Base-by-base conservation (phyloP, 352 stramenopile species). In the Globisporangium paddicum region DNA sequence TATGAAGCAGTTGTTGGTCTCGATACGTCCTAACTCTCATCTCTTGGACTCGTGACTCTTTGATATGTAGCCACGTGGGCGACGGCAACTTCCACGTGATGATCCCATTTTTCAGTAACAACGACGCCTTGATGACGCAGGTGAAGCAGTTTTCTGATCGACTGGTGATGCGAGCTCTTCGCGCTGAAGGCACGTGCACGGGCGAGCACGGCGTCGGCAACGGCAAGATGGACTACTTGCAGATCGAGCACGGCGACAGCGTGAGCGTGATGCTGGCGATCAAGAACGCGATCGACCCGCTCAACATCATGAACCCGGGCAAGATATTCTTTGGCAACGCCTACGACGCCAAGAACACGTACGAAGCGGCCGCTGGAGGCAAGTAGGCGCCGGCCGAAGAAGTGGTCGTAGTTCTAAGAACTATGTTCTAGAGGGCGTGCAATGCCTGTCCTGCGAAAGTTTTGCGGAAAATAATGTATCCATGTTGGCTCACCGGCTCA, bases 11-110 rank as follows among this genome's bases (percentile, higher is more conserved):
- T n/a, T n/a, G n/a, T n/a, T n/a, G n/a, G n/a, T n/a, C n/a, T n/a
- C n/a, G n/a, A n/a, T n/a, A 34, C 37, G 13, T 3, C 2, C 13
- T 18, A 45, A 9, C 11, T 48, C 47, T 69, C 25, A 69, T 32
- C 41, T 62, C 7, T 9, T 56, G 7, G n/a, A n/a, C 6, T 48
- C 19, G 35, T 11, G 26, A 19, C 47, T n/a, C 50, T 8, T 37
- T 16, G n/a, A 14, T 46, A 10, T 62, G 14, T 38, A 84, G 71
- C 62, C 87, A 96, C 62, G 82, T 96, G 3, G 87, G 97, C 21
- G 97, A 99, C 66, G 97, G 96, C 42, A 99, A 99, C 76, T 99
- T 99, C 71, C 96, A 99, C 75, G 95, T 95, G 45, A 98, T 99
- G 69, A 72, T 99, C 48, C 91, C 97, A 21, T 89, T 96, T 63